Evolutionary conservation across 2,329 filamentous ascomycete species (phyloP).

Genomic region (Penicillium sp.): DNA sequence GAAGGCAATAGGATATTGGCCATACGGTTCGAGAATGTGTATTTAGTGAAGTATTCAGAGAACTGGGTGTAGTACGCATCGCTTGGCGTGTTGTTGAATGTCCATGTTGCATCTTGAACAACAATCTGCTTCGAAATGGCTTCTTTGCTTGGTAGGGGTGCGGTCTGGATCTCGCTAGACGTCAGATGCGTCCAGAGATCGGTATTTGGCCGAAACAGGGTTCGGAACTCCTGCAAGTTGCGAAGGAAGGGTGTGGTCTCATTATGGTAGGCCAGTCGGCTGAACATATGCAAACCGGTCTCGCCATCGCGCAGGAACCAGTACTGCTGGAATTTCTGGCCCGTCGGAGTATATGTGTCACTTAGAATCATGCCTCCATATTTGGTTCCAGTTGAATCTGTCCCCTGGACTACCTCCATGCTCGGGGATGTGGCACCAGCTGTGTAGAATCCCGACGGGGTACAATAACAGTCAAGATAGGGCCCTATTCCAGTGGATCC

Average conservation of each 20-base stretch:
- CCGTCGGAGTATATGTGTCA: constrained; percentile 57
- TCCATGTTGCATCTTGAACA: constrained; percentile 65
- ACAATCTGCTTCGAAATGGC: constrained; percentile 43
- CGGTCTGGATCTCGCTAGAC: constrained; percentile 56
- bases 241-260: constrained; percentile 55
- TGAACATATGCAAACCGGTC: constrained; percentile 62
- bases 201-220: constrained; percentile 59
- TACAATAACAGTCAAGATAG: constrained; percentile 64
- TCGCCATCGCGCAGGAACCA: constrained; percentile 63
- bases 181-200: constrained; percentile 61
- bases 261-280: constrained; percentile 59
- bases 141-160: constrained; percentile 48
- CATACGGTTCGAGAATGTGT: constrained; percentile 56
- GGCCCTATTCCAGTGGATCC: constrained; percentile 52
- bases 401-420: constrained; percentile 53
- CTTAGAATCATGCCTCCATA: constrained; percentile 61
- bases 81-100: constrained; percentile 53
- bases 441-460: constrained; percentile 58
- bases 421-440: constrained; percentile 51
- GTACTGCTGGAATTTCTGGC: constrained; percentile 61
- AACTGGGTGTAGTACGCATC: constrained; percentile 57
- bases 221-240: constrained; percentile 60
- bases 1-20: background rate
- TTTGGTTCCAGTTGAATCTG: constrained; percentile 49
- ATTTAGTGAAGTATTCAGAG: constrained; percentile 65